Base-by-base conservation (phyloP, 2,329 filamentous ascomycete species). In the Didymellaceae sp. region DNA sequence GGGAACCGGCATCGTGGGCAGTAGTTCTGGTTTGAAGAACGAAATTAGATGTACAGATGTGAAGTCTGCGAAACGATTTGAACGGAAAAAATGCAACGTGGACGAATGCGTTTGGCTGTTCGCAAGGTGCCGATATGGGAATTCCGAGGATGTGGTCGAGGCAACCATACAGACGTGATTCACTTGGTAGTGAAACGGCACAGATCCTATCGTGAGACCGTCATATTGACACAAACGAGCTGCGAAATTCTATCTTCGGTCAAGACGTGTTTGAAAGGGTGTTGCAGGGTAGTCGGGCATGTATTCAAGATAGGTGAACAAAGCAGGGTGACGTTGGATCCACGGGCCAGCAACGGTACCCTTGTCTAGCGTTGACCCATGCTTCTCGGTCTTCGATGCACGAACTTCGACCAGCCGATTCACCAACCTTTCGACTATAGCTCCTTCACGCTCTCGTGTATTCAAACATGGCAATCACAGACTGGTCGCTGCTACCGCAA, bases 401-500 rank as follows among this genome's bases (percentile, higher is more conserved):
- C 28, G 35, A 34, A 38, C 35, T 26, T 38, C 21, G 3, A 33
- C 17, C 13, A 17, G 33, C 35, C 4, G 9, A 22, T 16, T 31
- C 13, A 34, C 37, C 31, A 41, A 13, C 26, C 26, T 18, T 34
- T 17, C 35, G 7, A 41, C 20, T 14, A 28, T 4, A 42, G 17
- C 17, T 14, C 17, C 26, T 28, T 17, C 35, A n/a, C 34, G 3
- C n/a, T 18, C 22, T 5, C 14, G 11, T 14, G 17, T 16, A 16
- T 16, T 16, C 22, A 46, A 26, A 28, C 38, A 85, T 85, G 82
- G 70, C 77, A 44, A 75, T 49, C 24, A 48, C 60, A 70, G 53
- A 66, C 3, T 91, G 87, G 78, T 80, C 82, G 34, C 78, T 92
- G 38, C 79, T 95, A 39, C 87, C 91, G 46, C 87, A 89, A 61